Evolutionary conservation across 2,329 filamentous ascomycete species (phyloP), one percentile per base, ranked within the genome.

Genomic region (Paecilomyces fulvus): DNA sequence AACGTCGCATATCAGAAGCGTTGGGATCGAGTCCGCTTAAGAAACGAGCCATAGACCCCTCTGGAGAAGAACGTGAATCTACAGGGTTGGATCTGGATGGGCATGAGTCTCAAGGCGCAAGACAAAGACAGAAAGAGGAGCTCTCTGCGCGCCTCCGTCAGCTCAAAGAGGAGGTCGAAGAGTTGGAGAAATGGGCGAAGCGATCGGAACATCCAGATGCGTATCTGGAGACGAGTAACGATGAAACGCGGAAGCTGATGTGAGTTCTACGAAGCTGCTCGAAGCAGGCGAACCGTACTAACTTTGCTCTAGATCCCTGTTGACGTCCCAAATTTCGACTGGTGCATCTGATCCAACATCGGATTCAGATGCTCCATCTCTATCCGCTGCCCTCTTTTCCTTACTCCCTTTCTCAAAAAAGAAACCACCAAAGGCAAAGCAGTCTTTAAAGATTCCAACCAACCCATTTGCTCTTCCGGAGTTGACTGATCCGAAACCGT

Each of bases 381-480:
- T 73, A 56, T 75, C 64, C n/a, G 70, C 70, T 5, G 57, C 70
- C 6, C 65, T 75, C n/a, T 71, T 70, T 9, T 67, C 69, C n/a
- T 58, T 75, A 30, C 67, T 75, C n/a, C 73, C 73, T 10, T 75
- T 75, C 54, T 67, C 70, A 9, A 61, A 64, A 20, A 71, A 65
- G 49, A 59, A 53, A n/a, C 37, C 62, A 9, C 59, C 63, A 46
- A 59, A 58, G 14, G 62, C 60, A 6, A 53, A 58, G 11, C 62
- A 68, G 46, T 49, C 64, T 28, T 73, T 70, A n/a, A 73, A 76
- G 1, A 68, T 80, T 0, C 74, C 80, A 7, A 88, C 86, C 1
- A 88, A 92, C 64, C 80, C 84, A 1, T 77, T 91, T 73, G 78
- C 81, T 0, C 78, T 87, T 1, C 75, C 79, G 49, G 62, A 67